Base-by-base conservation (phyloP, 2,329 filamentous ascomycete species). In the Colletotrichum cuscutae region DNA sequence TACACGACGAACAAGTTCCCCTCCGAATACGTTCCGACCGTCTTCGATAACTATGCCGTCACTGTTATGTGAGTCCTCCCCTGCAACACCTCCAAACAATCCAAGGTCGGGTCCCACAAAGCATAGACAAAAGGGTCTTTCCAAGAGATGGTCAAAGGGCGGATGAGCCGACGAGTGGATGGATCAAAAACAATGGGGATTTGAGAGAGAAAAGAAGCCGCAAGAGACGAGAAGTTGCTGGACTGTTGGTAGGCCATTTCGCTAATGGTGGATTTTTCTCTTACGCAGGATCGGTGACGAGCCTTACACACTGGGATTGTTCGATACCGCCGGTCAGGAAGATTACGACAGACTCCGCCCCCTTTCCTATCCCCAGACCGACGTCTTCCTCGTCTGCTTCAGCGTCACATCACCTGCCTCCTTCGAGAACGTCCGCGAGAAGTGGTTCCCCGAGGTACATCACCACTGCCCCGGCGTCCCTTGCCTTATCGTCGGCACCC, bases 1-100 rank as follows among this genome's bases (percentile, higher is more conserved):
- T 99, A 99, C 86, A 99, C 97, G 76, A 99, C 97, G 76, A 99
- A 99, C 90, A 98, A 98, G 81, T 99, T 99, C 84, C 97, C 97
- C 46, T 98, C 95, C 80, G 97, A 99, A 95, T 99, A 99, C 84
- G 97, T 99, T 72, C 97, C 97, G 65, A 99, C 97, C 35, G 97
- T 99, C 76, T 99, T 99, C 85, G 97, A 99, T 85, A 99, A 99
- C 87, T 99, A 99, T 90, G 97, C 97, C 71, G 97, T 99, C 83
- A 99, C 97, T 77, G 97, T 99, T 78, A 99, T 99, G 97, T 98
- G 89, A 92, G 95, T 92, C 69, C 74, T 49, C 42, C 5, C 42
- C 42, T 49, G 19, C 42, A 22, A 22, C 42, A 22, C 42, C 78
- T 75, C 57, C 52, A 60, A 61, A 58, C 56, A 32, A 12, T 58